These are phyloP conservation scores for Phoma sp. DNA, from an alignment of 2,329 filamentous ascomycete species.

Conservation along the genomic window DNA sequence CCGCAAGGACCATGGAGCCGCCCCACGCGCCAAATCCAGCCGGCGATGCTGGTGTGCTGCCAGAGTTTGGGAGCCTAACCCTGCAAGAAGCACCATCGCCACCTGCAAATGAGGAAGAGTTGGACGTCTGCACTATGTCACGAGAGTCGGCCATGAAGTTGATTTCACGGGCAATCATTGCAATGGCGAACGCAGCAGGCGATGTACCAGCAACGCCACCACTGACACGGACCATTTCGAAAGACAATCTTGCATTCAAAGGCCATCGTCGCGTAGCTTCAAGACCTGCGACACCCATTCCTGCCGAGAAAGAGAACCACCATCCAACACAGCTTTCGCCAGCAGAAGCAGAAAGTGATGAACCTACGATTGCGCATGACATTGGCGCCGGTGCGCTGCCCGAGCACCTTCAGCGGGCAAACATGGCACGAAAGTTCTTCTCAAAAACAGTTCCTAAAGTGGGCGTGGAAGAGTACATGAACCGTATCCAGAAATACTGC, in stretches of 20 bases:
- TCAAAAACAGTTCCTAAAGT: conserved; percentile 87
- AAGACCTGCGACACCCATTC: conserved; percentile 49
- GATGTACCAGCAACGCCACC: conserved; percentile 84
- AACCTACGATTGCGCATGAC: conserved; percentile 55
- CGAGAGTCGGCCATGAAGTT: conserved; percentile 79
- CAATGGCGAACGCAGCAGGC: conserved; percentile 74
- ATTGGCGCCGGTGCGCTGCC: conserved; percentile 73
- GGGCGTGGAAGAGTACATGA: conserved; percentile 81
- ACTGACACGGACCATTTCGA: conserved; percentile 66
- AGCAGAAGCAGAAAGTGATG: conserved; percentile 59
- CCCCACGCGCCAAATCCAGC: conserved; percentile 52
- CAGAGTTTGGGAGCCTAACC: conserved; percentile 42
- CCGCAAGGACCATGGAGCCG: conserved; percentile 36
- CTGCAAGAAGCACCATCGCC: conserved; percentile 49
- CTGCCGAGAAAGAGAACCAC: conserved; percentile 50
- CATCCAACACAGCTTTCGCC: conserved; percentile 54
- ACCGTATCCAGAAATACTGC: conserved; percentile 87
- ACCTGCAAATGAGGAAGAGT: conserved; percentile 51
- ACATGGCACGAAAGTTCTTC: conserved; percentile 92
- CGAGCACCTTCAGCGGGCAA: conserved; percentile 78
- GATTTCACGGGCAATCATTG: conserved; percentile 66
- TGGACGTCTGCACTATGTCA: conserved; percentile 76
- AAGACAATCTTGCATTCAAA: conserved; percentile 35
- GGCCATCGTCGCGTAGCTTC: conserved; percentile 47
- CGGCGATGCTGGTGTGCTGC: conserved; percentile 50